phyloP scores from a whole-genome alignment of 2,329 filamentous ascomycete species.

The Colletotrichum zoysiae region DNA sequence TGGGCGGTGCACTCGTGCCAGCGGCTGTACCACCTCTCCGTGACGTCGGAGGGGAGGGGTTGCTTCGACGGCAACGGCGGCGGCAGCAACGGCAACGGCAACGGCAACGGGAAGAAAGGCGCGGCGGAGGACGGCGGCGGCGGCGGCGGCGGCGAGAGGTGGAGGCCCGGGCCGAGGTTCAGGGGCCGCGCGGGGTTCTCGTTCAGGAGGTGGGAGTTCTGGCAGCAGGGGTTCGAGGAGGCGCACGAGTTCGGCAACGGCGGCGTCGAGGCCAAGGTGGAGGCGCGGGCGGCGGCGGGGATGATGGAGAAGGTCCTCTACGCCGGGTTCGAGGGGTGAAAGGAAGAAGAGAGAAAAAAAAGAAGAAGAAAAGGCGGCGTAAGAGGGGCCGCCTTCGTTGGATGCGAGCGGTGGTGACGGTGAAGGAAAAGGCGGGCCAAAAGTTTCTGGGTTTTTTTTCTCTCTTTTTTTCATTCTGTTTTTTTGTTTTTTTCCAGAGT shows the following conservation, averaged over 20 bases:
- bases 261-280: constrained; percentile 54
- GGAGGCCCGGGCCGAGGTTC: constrained; percentile 28
- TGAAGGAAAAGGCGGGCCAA: background rate
- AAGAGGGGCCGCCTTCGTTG: no score
- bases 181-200: constrained; percentile 32
- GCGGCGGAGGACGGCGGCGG: no score
- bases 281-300: constrained; percentile 56
- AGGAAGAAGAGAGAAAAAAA: no score
- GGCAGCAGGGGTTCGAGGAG: constrained; percentile 39
- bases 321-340: constrained; percentile 26
- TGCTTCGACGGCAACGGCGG: background rate
- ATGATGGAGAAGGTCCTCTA: constrained; percentile 49
- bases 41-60: constrained; percentile 9
- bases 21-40: constrained; percentile 37
- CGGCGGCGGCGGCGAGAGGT: background rate
- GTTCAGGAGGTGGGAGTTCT: constrained; percentile 39
- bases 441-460: no score
- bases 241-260: constrained; percentile 25
- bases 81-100: background rate
- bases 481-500: no score
- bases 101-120: background rate
- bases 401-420: background rate
- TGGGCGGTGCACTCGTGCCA: constrained; percentile 38
- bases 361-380: no score
- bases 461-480: no score